phyloP scores from a whole-genome alignment of 305 asterid genomes.

The Solanum hybrid region DNA sequence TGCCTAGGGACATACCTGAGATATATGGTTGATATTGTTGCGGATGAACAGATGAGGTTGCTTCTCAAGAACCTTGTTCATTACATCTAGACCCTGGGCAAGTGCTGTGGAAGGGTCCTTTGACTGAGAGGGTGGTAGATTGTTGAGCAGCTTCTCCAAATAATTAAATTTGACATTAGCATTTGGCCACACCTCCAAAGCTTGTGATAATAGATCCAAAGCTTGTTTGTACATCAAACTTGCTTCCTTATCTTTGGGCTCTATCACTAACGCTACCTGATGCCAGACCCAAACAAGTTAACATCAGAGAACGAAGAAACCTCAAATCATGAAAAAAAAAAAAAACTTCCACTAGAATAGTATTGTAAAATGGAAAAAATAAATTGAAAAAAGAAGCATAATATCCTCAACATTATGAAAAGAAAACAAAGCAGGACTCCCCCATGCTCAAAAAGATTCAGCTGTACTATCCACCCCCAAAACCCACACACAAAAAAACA shows the following conservation, averaged over 20 bases:
- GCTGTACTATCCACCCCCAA: neutral
- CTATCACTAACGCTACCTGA: slow-evolving; percentile 95
- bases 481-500: neutral
- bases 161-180: slow-evolving; percentile 98
- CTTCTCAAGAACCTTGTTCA: slow-evolving; percentile 97
- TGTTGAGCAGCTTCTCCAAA: slow-evolving; percentile 91
- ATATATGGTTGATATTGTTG: slow-evolving; percentile 84
- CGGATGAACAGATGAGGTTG: slow-evolving; percentile 96
- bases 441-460: neutral
- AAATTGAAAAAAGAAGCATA: neutral
- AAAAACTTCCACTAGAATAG: neutral
- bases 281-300: slow-evolving; percentile 8
- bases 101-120: slow-evolving; percentile 98
- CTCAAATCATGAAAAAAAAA: neutral
- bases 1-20: slow-evolving; percentile 57
- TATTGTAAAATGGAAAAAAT: neutral
- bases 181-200: slow-evolving; percentile 99
- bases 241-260: slow-evolving; percentile 98
- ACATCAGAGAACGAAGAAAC: neutral
- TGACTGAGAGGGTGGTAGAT: slow-evolving; percentile 92
- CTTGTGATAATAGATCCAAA: slow-evolving; percentile 90
- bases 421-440: neutral
- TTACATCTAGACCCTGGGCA: slow-evolving; percentile 97
- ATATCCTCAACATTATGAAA: neutral
- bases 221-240: slow-evolving; percentile 98